A percentile compares a stretch with the other conserved stretches of the same genome.
phyloP scores from a whole-genome alignment of 2,329 filamentous ascomycete species.

The Cryphonectria japonica region DNA sequence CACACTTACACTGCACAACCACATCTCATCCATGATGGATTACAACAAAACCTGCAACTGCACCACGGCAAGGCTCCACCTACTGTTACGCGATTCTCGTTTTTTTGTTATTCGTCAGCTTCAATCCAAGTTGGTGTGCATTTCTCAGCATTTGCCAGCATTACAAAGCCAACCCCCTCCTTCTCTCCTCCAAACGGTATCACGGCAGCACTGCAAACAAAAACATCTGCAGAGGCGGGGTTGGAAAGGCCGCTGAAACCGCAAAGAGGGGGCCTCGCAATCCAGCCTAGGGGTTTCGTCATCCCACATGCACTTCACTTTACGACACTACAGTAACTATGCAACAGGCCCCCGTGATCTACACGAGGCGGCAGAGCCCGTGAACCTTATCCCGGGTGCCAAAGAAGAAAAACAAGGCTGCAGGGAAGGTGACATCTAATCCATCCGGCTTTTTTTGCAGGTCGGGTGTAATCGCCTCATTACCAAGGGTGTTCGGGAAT shows the following conservation, averaged over 20 bases:
- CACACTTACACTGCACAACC: background rate
- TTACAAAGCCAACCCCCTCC: background rate
- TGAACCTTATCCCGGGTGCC: background rate
- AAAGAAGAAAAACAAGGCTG: background rate
- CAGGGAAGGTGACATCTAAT: conserved; percentile 11
- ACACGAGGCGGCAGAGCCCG: conserved; percentile 22
- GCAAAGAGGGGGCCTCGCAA: conserved; percentile 18
- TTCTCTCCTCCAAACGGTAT: no score
- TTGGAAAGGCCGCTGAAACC: background rate
- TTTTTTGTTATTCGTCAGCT: background rate
- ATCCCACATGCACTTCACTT: conserved; percentile 1
- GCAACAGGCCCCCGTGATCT: background rate
- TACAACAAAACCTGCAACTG: background rate
- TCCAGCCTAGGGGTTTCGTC: conserved; percentile 20
- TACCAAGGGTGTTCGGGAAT: background rate
- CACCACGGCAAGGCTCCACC: background rate
- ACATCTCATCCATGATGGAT: background rate
- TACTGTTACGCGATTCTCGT: background rate
- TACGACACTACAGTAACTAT: background rate
- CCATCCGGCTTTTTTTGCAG: background rate
- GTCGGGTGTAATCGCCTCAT: background rate
- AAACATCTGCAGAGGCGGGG: background rate
- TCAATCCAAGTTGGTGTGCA: background rate
- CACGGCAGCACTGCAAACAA: background rate
- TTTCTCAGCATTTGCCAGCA: conserved; percentile 17